Base-by-base conservation (phyloP, 176 grass and related monocot genomes). In the Poa pratensis region DNA sequence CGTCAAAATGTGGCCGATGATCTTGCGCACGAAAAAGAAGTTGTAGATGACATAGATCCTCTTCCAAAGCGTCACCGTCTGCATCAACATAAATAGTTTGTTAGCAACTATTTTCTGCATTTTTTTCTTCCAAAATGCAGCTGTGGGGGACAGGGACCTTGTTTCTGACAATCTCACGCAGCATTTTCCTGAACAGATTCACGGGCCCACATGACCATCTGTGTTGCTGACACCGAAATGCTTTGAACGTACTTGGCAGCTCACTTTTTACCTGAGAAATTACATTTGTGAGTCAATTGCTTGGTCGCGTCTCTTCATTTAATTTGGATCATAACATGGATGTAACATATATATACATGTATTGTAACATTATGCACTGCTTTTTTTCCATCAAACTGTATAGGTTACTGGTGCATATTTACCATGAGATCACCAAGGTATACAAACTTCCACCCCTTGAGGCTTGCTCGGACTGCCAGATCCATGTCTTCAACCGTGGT, bases 401-500 rank as follows among this genome's bases (percentile, higher is more conserved):
- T 37, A 68, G 53, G 32, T 67, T 37, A 51, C 26, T 30, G 43
- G 15, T 17, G 26, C 28, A 42, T 86, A 7, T 63, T 87, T 37
- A 92, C 93, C 93, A 75, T 88, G 35, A 95, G 64, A 75, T 92
- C 90, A 11, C 85, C 79, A 30, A 95, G 80, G 73, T 85, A 95
- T n/a, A 95, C 54, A 84, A 95, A 95, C 24, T 90, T 92, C 88
- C 90, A 95, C 46, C 93, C 93, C 39, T 88, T 89, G 62, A 95
- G 93, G 42, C 88, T 86, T 14, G 93, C 93, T 76, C 88, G 81
- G 78, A 95, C 88, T 5, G 90, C 83, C 69, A 95, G 82, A 87
- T 95, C 93, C 93, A 95, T 95, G 61, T 92, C 93, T 86, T 95
- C 93, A 4, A 95, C 88, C 8, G 88, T 95, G 18, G 93, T 95